Conservation (phyloP, 768 basidiomycete genomes). For the Xerocomellus dryophilus region DNA sequence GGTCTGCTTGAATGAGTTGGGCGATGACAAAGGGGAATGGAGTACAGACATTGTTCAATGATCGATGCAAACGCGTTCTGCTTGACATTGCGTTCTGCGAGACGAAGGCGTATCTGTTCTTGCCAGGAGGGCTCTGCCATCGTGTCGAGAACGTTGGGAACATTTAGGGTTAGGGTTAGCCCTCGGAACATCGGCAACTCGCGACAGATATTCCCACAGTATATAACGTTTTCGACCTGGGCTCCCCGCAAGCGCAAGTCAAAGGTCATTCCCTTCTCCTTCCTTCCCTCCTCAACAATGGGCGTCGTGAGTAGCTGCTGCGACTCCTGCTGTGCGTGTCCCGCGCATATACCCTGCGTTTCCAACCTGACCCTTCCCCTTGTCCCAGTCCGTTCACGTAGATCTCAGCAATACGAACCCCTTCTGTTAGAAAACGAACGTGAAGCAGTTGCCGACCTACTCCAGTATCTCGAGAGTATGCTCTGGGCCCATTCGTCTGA, state of each 20-base stretch:
- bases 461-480: slow-evolving; percentile 97
- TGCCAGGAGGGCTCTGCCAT: slow-evolving; percentile 88
- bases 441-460: slow-evolving; percentile 95
- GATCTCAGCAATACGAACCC: slow-evolving; percentile 84
- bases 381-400: slow-evolving; percentile 68
- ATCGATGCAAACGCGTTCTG: slow-evolving; percentile 80
- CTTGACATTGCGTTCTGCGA: slow-evolving; percentile 78
- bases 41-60: slow-evolving; percentile 84
- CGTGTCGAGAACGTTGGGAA: slow-evolving; percentile 17
- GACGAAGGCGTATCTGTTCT: slow-evolving; percentile 71
- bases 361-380: slow-evolving; percentile 19
- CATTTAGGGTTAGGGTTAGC: slow-evolving; percentile 29
- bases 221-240: slow-evolving; percentile 16
- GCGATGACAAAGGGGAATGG: not conserved
- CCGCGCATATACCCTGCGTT: slow-evolving; percentile 6
- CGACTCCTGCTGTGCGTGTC: slow-evolving; percentile 71
- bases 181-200: slow-evolving; percentile 12
- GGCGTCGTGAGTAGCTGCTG: slow-evolving; percentile 79
- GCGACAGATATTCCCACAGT: slow-evolving; percentile 26
- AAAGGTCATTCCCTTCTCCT: not conserved
- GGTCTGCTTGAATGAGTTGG: slow-evolving; percentile 52
- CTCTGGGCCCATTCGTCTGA: slow-evolving; percentile 4
- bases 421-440: slow-evolving; percentile 89
- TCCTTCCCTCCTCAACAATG: slow-evolving; percentile 40
- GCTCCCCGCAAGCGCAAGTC: slow-evolving; percentile 9